Evolutionary conservation across 257 asterid species (phyloP).

Genomic region (Nicotiana obtusifolia): DNA sequence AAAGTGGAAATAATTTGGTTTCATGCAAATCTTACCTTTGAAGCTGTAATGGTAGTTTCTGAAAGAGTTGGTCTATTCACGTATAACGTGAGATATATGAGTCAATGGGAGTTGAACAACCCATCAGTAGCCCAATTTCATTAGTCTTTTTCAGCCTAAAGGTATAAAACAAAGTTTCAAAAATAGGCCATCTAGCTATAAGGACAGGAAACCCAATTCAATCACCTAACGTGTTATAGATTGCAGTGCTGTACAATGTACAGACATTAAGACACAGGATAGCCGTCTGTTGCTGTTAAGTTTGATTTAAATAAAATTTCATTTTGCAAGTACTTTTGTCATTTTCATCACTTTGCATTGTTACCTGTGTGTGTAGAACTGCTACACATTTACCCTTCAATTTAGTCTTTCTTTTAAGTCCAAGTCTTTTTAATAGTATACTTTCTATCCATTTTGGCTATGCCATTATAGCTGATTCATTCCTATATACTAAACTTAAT

Average conservation of each 20-base stretch:
- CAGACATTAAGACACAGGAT: no score
- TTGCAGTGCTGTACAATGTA: no score
- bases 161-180: neutral
- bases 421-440: no score
- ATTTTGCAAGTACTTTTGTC: neutral
- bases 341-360: neutral
- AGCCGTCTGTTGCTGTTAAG: neutral
- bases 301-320: neutral
- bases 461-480: no score
- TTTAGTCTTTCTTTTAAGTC: no score
- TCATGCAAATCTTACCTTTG: neutral
- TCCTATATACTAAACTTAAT: no score
- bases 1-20: neutral
- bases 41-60: neutral
- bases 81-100: neutral
- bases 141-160: neutral
- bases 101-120: slow-evolving; percentile 10
- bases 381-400: no score
- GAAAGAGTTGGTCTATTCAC: neutral
- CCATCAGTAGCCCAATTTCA: neutral
- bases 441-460: no score
- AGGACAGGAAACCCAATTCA: neutral
- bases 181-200: neutral
- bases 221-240: neutral
- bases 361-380: neutral